Percentiles rank a stretch among this genome's conserved stretches.
Conservation (phyloP, 108 stramenopile species). For the Licmophora abbreviata region DNA sequence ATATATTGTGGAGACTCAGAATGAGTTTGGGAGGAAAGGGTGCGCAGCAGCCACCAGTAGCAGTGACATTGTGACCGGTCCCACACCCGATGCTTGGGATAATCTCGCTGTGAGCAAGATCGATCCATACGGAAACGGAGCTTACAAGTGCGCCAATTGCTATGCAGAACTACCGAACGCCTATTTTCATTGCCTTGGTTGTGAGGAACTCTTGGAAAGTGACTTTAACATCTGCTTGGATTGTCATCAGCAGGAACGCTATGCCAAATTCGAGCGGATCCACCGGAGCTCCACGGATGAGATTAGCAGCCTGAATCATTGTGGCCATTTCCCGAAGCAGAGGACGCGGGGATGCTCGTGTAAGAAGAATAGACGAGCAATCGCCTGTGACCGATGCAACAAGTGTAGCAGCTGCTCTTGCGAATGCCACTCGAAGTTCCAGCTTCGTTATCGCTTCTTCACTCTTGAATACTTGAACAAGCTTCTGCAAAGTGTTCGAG, state of each 20-base stretch:
- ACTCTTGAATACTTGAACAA: neutral
- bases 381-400: conserved; percentile 6
- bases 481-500: neutral
- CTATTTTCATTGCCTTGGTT: conserved; percentile 86
- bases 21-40: neutral
- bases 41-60: neutral
- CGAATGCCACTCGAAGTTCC: conserved; percentile 5
- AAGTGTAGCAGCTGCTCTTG: conserved; percentile 7
- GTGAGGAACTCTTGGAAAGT: conserved; percentile 67
- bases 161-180: conserved; percentile 69
- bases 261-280: conserved; percentile 26
- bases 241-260: conserved; percentile 52
- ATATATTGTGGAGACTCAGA: conserved; percentile 15
- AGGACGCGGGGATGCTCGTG: neutral
- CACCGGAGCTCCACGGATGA: conserved; percentile 52
- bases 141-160: conserved; percentile 68
- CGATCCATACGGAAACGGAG: conserved; percentile 47
- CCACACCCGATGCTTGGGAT: conserved; percentile 20
- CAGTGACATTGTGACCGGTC: neutral
- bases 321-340: conserved; percentile 19
- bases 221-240: conserved; percentile 78
- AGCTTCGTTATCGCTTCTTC: conserved; percentile 5
- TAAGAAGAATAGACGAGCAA: neutral
- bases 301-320: conserved; percentile 52
- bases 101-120: conserved; percentile 16